Conservation (phyloP, 257 asterid genomes). For the Lavandula angustifolia region DNA sequence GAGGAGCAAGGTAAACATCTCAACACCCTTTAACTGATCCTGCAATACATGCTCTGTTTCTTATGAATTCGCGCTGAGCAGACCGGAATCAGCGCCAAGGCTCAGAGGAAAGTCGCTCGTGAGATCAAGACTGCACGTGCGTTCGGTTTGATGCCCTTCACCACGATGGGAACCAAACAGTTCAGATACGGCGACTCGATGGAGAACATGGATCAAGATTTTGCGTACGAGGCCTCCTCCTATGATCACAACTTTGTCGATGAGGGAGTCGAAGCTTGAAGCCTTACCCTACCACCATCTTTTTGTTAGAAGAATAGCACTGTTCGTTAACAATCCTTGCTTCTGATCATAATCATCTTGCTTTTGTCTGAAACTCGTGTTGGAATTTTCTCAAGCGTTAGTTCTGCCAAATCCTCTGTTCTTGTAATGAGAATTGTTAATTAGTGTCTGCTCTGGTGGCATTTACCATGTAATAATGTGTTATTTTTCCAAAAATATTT, state of each 20-base stretch:
- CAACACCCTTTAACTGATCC: background rate
- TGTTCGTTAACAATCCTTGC: background rate
- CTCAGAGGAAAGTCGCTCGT: slow-evolving; percentile 63
- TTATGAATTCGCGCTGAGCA: slow-evolving; percentile 27
- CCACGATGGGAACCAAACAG: slow-evolving; percentile 88
- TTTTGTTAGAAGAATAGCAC: background rate
- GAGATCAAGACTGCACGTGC: slow-evolving; percentile 97
- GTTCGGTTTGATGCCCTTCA: slow-evolving; percentile 94
- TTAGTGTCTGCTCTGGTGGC: too few species aligned
- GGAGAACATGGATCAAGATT: slow-evolving; percentile 55
- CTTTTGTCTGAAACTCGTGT: slow-evolving; percentile 1
- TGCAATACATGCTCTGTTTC: slow-evolving; percentile 10
- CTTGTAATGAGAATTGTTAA: too few species aligned
- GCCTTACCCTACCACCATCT: slow-evolving; percentile 2
- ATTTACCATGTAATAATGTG: too few species aligned
- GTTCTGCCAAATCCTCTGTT: background rate
- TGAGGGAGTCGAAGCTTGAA: slow-evolving; percentile 29
- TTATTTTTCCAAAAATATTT: too few species aligned
- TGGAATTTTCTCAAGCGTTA: slow-evolving; percentile 5
- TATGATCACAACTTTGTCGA: slow-evolving; percentile 51
- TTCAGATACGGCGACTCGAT: slow-evolving; percentile 62
- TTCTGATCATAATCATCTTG: slow-evolving; percentile 9
- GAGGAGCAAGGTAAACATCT: slow-evolving; percentile 72
- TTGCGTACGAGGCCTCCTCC: slow-evolving; percentile 35
- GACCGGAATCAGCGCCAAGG: slow-evolving; percentile 62